A percentile compares a stretch with the other conserved stretches of the same genome.
Conservation (phyloP, 2,329 filamentous ascomycete species). For the Plectosphaerella plurivora region DNA sequence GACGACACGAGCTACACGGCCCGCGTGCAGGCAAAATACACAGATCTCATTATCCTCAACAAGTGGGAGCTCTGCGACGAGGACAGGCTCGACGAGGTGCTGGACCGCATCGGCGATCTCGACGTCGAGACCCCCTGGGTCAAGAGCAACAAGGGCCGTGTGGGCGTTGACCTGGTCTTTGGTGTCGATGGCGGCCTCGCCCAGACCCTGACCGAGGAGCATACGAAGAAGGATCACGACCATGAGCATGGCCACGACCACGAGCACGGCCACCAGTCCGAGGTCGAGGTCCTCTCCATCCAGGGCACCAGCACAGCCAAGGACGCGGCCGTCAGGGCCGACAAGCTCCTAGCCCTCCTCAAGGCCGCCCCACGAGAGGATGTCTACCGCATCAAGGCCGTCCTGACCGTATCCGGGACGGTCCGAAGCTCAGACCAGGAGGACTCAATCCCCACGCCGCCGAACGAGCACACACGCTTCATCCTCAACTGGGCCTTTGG, state of each 20-base stretch:
- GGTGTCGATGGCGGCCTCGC: slow-evolving; percentile 83
- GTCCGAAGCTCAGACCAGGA: slow-evolving; percentile 49
- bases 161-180: slow-evolving; percentile 75
- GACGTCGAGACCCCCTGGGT: slow-evolving; percentile 79
- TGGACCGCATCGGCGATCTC: slow-evolving; percentile 76
- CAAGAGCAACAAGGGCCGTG: slow-evolving; percentile 76
- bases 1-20: slow-evolving; percentile 89
- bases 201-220: slow-evolving; percentile 41
- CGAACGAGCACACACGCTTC: slow-evolving; percentile 48
- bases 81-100: slow-evolving; percentile 67
- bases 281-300: slow-evolving; percentile 90
- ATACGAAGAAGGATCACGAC: slow-evolving; percentile 24
- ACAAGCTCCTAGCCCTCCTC: slow-evolving; percentile 64
- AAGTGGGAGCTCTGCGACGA: slow-evolving; percentile 83
- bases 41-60: slow-evolving; percentile 86
- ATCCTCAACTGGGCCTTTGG: slow-evolving; percentile 99
- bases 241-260: slow-evolving; percentile 35
- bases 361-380: slow-evolving; percentile 81
- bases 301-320: slow-evolving; percentile 47
- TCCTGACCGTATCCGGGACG: slow-evolving; percentile 42
- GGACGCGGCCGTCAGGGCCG: slow-evolving; percentile 43
- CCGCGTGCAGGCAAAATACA: slow-evolving; percentile 82
- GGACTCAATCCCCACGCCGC: slow-evolving; percentile 22
- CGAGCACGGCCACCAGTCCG: slow-evolving; percentile 64
- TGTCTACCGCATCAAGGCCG: slow-evolving; percentile 88